A percentile compares a stretch with the other conserved stretches of the same genome.
phyloP scores from a whole-genome alignment of 306 rosid species.

The Astragalus membranaceus region DNA sequence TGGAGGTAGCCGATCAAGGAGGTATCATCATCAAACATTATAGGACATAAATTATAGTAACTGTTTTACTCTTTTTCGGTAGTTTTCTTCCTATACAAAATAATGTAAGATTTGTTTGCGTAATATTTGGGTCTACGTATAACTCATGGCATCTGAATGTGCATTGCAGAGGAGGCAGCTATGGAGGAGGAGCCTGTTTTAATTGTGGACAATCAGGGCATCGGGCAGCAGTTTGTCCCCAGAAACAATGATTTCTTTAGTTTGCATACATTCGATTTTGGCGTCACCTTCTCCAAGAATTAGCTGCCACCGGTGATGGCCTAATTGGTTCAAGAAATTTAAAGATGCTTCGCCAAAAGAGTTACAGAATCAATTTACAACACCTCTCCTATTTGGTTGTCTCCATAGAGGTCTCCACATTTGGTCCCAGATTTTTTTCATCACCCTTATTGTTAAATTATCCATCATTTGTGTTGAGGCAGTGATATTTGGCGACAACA shows the following conservation, averaged over 20 bases:
- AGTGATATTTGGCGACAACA: constrained; percentile 13
- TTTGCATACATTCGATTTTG: neutral
- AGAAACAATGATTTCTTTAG: constrained; percentile 24
- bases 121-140: neutral
- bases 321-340: constrained; percentile 16
- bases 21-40: constrained; percentile 51
- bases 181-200: constrained; percentile 85
- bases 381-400: neutral
- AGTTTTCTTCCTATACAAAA: neutral
- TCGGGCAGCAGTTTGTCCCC: constrained; percentile 70
- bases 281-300: neutral
- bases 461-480: neutral
- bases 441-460: neutral
- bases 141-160: constrained; percentile 22
- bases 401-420: constrained; percentile 8
- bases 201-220: constrained; percentile 76
- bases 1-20: constrained; percentile 56
- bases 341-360: constrained; percentile 19
- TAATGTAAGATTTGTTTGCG: neutral
- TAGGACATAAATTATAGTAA: neutral
- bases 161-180: constrained; percentile 52
- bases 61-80: neutral
- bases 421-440: neutral
- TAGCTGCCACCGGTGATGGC: constrained; percentile 22
- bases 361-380: neutral